Percentiles rank a stretch among this genome's conserved stretches.
These are phyloP conservation scores for Boletellus sp. DNA, from an alignment of 1,284 basidiomycete species.

Conservation along the genomic window DNA sequence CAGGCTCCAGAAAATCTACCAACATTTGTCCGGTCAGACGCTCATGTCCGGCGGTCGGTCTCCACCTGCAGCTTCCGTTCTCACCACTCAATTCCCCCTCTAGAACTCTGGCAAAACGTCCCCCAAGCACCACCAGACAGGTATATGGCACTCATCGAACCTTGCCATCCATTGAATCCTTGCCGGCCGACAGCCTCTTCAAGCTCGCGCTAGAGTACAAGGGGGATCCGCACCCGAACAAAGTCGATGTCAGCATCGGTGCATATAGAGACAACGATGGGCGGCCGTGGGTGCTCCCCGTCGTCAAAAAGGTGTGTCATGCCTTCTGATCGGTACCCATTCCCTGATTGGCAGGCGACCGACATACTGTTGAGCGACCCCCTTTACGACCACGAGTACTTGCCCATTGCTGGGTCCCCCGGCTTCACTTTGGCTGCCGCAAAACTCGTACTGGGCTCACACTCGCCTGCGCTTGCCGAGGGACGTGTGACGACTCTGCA, in stretches of 20 bases:
- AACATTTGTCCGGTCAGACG: slow-evolving; percentile 39
- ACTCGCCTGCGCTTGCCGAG: slow-evolving; percentile 73
- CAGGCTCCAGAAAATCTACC: slow-evolving; percentile 51
- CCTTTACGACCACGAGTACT: slow-evolving; percentile 87
- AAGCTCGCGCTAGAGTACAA: slow-evolving; percentile 88
- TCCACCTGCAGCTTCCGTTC: slow-evolving; percentile 9
- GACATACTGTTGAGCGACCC: slow-evolving; percentile 67
- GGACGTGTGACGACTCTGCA: slow-evolving; percentile 75
- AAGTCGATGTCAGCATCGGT: slow-evolving; percentile 90
- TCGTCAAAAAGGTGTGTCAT: slow-evolving; percentile 72
- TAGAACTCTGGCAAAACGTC: slow-evolving; percentile 70
- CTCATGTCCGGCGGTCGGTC: slow-evolving; percentile 50
- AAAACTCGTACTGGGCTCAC: slow-evolving; percentile 74
- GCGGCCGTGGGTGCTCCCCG: slow-evolving; percentile 91
- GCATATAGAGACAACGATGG: slow-evolving; percentile 85
- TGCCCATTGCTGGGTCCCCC: slow-evolving; percentile 86
- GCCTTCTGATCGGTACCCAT: neutral
- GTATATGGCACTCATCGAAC: slow-evolving; percentile 31
- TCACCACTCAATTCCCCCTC: slow-evolving; percentile 12
- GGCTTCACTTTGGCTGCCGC: slow-evolving; percentile 80
- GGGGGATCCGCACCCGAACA: slow-evolving; percentile 73
- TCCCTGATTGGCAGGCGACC: slow-evolving; percentile 56
- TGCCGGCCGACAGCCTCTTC: slow-evolving; percentile 67
- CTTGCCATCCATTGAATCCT: slow-evolving; percentile 5
- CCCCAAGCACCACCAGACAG: slow-evolving; percentile 82